Evolutionary conservation across 257 asterid genomes (phyloP), one percentile per base, ranked within the genome.

Genomic region (Scutellaria galericulata): DNA sequence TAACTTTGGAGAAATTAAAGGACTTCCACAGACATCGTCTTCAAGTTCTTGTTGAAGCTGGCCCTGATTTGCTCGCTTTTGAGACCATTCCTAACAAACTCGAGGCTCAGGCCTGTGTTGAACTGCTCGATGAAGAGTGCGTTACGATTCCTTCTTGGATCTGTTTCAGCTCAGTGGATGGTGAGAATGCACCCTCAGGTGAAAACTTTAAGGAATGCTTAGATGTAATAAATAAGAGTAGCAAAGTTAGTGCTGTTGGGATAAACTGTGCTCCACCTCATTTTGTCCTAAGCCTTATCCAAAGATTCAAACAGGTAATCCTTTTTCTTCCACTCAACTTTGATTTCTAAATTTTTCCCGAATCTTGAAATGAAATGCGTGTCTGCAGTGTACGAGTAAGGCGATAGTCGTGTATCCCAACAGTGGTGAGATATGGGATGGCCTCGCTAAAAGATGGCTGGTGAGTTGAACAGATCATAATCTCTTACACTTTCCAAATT

Each of bases 61-160:
- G 90, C 46, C 89, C 96, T 1, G 96, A 92, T 84, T 64, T 88
- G 76, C 85, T 90, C 44, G 96, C 96, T 8, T 92, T 92, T 44
- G 98, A 92, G 82, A 92, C 98, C 73, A 88, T 92, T 79, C 96
- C 98, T 1, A 92, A 92, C 83, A 90, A 90, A 73, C 83, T 92
- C 39, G 98, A 92, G 82, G 96, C 96, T 78, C 91, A 86, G 93
- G 97, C 98, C 4, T 84, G 88, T 51, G 83, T 86, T 0, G 95
- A 90, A 79, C 80, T 92, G 78, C 89, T 92, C 0, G 93, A 90
- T 3, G 96, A 87, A 72, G 95, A 84, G 80, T 81, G 82, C 35
- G 80, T 92, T 0, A 64, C 80, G 55, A 87, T 92, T 48, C 92
- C 96, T 14, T 87, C 97, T 45, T 92, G 98, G 98, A 87, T 92